These are phyloP conservation scores for Exophiala sp. DNA, from an alignment of 2,329 filamentous ascomycete genomes.

Conservation along the genomic window DNA sequence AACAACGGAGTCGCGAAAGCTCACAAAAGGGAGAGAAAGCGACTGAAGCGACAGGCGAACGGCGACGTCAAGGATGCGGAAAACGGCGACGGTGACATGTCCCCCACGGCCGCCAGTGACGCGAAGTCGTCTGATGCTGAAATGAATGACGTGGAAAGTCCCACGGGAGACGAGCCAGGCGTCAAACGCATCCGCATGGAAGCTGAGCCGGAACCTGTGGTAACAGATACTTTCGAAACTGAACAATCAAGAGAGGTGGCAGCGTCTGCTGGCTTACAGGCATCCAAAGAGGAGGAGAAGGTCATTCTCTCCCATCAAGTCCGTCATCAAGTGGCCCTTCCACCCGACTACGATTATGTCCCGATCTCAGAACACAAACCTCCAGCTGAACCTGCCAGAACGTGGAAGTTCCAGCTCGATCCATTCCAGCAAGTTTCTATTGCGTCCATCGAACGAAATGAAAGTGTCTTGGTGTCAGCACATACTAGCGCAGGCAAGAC, in stretches of 20 bases:
- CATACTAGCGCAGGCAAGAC: slow-evolving; percentile 98
- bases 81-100: slow-evolving; percentile 19
- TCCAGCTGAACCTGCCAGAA: slow-evolving; percentile 77
- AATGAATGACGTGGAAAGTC: slow-evolving; percentile 16
- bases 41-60: slow-evolving; percentile 74
- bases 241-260: slow-evolving; percentile 88
- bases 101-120: slow-evolving; percentile 2
- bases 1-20: slow-evolving; percentile 33
- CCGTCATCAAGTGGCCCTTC: slow-evolving; percentile 92
- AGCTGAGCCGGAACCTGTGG: slow-evolving; percentile 66
- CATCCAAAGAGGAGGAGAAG: slow-evolving; percentile 58
- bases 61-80: slow-evolving; percentile 60
- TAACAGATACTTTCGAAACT: slow-evolving; percentile 92
- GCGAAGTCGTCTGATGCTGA: slow-evolving; percentile 6
- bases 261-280: slow-evolving; percentile 63
- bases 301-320: slow-evolving; percentile 94
- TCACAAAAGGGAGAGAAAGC: slow-evolving; percentile 58
- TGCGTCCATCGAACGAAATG: slow-evolving; percentile 87
- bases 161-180: slow-evolving; percentile 36
- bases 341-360: slow-evolving; percentile 87
- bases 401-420: slow-evolving; percentile 85
- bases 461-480: slow-evolving; percentile 93
- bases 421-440: slow-evolving; percentile 96
- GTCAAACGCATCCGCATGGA: slow-evolving; percentile 48
- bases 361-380: slow-evolving; percentile 92